These are phyloP conservation scores for Thalassiosira hispida DNA, from an alignment of 352 stramenopile species.

Conservation along the genomic window DNA sequence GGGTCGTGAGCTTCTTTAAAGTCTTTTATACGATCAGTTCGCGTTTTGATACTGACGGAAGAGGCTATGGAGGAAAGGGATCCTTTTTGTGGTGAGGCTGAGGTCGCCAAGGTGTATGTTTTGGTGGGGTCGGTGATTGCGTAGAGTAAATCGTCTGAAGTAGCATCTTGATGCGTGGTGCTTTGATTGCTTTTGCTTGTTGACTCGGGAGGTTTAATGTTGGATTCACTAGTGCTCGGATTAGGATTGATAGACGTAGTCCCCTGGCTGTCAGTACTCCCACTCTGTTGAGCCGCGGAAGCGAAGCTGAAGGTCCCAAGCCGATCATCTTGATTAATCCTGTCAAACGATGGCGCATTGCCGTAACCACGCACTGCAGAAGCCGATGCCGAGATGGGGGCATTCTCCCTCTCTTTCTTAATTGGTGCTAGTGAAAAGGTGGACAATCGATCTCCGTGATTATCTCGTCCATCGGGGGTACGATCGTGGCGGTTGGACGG, in stretches of 20 bases:
- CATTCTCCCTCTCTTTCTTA: too few relatives aligned
- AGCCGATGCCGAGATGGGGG: background rate
- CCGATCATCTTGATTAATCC: slow-evolving; percentile 29
- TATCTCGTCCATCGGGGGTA: background rate
- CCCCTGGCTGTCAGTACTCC: background rate
- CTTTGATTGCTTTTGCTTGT: background rate
- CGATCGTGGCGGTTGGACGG: background rate
- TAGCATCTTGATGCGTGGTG: background rate
- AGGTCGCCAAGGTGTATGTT: background rate
- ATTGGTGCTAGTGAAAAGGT: slow-evolving; percentile 23
- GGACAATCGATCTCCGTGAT: slow-evolving; percentile 22
- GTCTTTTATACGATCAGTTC: slow-evolving; percentile 45
- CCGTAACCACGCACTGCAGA: background rate
- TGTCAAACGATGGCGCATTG: background rate
- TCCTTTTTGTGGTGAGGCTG: background rate
- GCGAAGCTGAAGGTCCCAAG: slow-evolving; percentile 39
- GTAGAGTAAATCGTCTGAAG: too few relatives aligned
- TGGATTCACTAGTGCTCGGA: background rate
- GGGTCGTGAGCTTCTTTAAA: slow-evolving; percentile 33
- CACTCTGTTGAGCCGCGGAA: slow-evolving; percentile 6
- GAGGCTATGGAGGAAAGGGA: slow-evolving; percentile 49
- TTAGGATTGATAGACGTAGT: slow-evolving; percentile 7
- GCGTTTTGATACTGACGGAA: slow-evolving; percentile 36
- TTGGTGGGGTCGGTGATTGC: background rate
- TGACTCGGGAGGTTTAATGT: slow-evolving; percentile 2